phyloP scores from a whole-genome alignment of 2,329 filamentous ascomycete species.

The Epichloe uncinata region DNA sequence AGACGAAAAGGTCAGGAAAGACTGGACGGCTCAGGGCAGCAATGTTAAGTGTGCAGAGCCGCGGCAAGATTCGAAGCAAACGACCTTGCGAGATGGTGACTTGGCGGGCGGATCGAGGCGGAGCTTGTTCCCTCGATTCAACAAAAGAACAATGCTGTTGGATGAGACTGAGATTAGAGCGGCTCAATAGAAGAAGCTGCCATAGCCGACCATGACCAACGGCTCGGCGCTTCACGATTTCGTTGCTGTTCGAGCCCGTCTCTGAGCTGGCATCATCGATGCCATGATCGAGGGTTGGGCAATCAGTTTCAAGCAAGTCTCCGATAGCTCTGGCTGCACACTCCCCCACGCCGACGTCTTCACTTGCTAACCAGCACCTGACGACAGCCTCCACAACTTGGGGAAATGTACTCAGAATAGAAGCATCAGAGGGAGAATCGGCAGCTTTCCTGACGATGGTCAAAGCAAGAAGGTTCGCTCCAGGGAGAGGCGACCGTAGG shows the following conservation, averaged over 20 bases:
- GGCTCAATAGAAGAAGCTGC: slow-evolving; percentile 36
- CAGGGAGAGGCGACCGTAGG: slow-evolving; percentile 38
- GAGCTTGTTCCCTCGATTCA: slow-evolving; percentile 13
- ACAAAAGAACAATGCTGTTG: slow-evolving; percentile 22
- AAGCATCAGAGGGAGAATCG: slow-evolving; percentile 31
- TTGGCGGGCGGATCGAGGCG: slow-evolving; percentile 21
- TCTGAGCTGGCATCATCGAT: background rate
- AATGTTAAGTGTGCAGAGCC: slow-evolving; percentile 34
- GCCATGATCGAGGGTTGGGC: slow-evolving; percentile 20
- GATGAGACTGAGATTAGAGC: slow-evolving; percentile 31
- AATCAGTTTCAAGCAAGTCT: slow-evolving; percentile 43
- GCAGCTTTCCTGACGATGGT: slow-evolving; percentile 43
- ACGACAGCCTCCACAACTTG: slow-evolving; percentile 35
- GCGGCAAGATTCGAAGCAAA: slow-evolving; percentile 36
- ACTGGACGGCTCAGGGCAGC: slow-evolving; percentile 23
- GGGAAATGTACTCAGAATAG: slow-evolving; percentile 36
- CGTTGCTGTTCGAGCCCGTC: slow-evolving; percentile 17
- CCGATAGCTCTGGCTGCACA: slow-evolving; percentile 36
- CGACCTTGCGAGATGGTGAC: slow-evolving; percentile 39
- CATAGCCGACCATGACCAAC: slow-evolving; percentile 41
- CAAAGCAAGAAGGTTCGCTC: slow-evolving; percentile 45
- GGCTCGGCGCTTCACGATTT: slow-evolving; percentile 24
- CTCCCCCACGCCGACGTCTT: slow-evolving; percentile 43
- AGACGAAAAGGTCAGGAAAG: slow-evolving; percentile 21
- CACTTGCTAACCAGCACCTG: slow-evolving; percentile 37